Conservation (phyloP, 1,284 basidiomycete genomes). For the Leccinum subrobustum region DNA sequence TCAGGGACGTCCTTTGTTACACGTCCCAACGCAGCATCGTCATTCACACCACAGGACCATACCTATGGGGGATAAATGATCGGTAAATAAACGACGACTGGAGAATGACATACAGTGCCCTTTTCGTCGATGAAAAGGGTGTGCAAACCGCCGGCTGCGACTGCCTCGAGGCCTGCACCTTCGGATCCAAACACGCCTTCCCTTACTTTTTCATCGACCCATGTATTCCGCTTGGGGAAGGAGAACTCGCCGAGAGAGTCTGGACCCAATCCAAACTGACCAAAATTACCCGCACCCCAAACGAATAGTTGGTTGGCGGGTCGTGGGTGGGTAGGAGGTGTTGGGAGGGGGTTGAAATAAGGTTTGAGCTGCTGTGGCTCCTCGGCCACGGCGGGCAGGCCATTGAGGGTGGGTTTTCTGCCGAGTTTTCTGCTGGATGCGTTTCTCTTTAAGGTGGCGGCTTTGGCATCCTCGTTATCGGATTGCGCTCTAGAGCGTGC, state of each 20-base stretch:
- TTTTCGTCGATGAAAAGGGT: slow-evolving; percentile 81
- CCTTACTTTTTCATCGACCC: slow-evolving; percentile 62
- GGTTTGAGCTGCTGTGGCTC: slow-evolving; percentile 43
- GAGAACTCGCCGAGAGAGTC: slow-evolving; percentile 66
- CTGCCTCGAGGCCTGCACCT: slow-evolving; percentile 71
- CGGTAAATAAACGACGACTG: slow-evolving; percentile 3
- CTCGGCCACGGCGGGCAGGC: slow-evolving; percentile 36
- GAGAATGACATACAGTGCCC: slow-evolving; percentile 63
- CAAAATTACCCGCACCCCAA: slow-evolving; percentile 87
- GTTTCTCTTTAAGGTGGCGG: slow-evolving; percentile 19
- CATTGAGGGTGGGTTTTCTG: slow-evolving; percentile 37
- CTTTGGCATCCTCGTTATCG: slow-evolving; percentile 30
- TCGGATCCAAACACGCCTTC: slow-evolving; percentile 67
- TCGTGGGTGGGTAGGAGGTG: slow-evolving; percentile 47
- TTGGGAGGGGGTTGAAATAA: slow-evolving; percentile 61
- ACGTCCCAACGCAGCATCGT: slow-evolving; percentile 90
- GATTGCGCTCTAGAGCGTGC: slow-evolving; percentile 34
- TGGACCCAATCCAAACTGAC: slow-evolving; percentile 84
- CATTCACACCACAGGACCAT: slow-evolving; percentile 90
- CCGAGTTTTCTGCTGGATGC: slow-evolving; percentile 30
- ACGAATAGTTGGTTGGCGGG: slow-evolving; percentile 71
- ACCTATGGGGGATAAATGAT: slow-evolving; percentile 45
- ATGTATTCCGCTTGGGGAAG: slow-evolving; percentile 68
- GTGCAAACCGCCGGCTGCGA: slow-evolving; percentile 84
- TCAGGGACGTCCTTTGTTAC: slow-evolving; percentile 71